Evolutionary conservation across 2,329 filamentous ascomycete species (phyloP).

Genomic region (Aspergillus amoenus): DNA sequence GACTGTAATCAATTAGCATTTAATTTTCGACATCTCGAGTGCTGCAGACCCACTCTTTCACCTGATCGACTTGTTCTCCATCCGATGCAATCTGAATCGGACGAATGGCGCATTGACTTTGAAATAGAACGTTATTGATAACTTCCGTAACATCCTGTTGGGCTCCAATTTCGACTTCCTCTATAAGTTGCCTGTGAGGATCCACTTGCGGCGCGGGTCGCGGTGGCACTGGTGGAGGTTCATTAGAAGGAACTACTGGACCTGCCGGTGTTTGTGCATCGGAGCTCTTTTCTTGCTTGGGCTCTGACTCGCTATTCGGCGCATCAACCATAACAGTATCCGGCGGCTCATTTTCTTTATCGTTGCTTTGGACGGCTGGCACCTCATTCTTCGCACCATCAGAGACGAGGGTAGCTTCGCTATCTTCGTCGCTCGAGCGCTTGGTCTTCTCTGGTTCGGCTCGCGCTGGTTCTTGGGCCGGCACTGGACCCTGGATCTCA

Average conservation of each 20-base stretch:
- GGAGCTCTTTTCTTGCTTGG: slow-evolving; percentile 9
- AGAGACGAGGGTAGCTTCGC: slow-evolving; percentile 39
- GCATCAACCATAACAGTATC: slow-evolving; percentile 23
- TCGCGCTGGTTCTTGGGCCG: slow-evolving; percentile 11
- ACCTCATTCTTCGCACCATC: slow-evolving; percentile 21
- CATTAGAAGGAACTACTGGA: slow-evolving; percentile 39
- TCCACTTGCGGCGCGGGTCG: slow-evolving; percentile 42
- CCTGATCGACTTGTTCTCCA: slow-evolving; percentile 76
- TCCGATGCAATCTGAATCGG: slow-evolving; percentile 64
- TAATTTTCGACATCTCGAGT: neutral
- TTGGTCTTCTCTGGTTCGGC: slow-evolving; percentile 21
- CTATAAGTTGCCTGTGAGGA: slow-evolving; percentile 39
- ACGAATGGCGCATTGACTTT: slow-evolving; percentile 83
- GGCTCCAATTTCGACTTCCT: slow-evolving; percentile 59
- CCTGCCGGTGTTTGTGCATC: slow-evolving; percentile 5
- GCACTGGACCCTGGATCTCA: slow-evolving; percentile 20
- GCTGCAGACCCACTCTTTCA: slow-evolving; percentile 58
- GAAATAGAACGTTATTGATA: slow-evolving; percentile 86
- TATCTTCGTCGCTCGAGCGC: slow-evolving; percentile 31
- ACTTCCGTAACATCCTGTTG: slow-evolving; percentile 98
- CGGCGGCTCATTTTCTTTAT: slow-evolving; percentile 41
- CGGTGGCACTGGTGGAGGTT: slow-evolving; percentile 61
- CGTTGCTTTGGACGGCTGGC: slow-evolving; percentile 25
- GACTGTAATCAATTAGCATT: slow-evolving; percentile 27
- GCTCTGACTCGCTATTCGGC: slow-evolving; percentile 16